Percentiles rank a stretch among this genome's conserved stretches.
These are phyloP conservation scores for Aspergillus cejpii DNA, from an alignment of 2,329 filamentous ascomycete species.

Conservation along the genomic window DNA sequence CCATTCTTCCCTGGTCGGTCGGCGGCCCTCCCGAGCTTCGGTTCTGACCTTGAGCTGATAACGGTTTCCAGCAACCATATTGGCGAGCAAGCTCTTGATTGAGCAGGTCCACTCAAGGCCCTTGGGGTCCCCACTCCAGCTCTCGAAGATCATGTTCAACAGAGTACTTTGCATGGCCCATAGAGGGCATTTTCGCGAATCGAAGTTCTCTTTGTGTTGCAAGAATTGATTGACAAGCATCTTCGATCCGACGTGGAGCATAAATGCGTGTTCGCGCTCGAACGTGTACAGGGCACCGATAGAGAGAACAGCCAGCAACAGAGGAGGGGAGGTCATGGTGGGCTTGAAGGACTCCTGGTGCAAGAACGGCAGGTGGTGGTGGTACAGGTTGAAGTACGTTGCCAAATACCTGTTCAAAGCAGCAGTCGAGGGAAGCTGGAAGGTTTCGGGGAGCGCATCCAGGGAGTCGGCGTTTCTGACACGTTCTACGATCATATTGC, in stretches of 20 bases:
- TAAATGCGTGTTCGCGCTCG: constrained; percentile 93
- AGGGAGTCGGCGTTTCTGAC: constrained; percentile 76
- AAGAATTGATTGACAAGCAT: constrained; percentile 94
- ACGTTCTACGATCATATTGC: constrained; percentile 76
- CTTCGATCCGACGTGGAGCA: constrained; percentile 95
- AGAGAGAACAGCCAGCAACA: constrained; percentile 83
- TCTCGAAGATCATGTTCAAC: constrained; percentile 97
- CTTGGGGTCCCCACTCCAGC: constrained; percentile 97
- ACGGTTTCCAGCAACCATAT: constrained; percentile 96
- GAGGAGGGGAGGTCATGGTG: constrained; percentile 68
- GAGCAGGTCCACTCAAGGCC: constrained; percentile 98
- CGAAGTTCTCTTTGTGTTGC: constrained; percentile 98
- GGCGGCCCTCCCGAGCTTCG: constrained; percentile 70
- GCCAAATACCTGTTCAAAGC: constrained; percentile 87
- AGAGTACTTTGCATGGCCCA: constrained; percentile 98
- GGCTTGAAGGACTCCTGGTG: constrained; percentile 88
- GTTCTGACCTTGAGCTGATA: constrained; percentile 93
- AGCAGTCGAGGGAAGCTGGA: constrained; percentile 73
- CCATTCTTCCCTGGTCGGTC: constrained; percentile 81
- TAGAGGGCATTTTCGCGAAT: constrained; percentile 90
- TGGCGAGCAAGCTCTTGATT: constrained; percentile 94
- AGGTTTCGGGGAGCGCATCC: constrained; percentile 75
- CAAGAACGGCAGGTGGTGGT: constrained; percentile 92
- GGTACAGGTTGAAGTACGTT: constrained; percentile 95
- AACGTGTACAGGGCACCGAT: constrained; percentile 96